Conservation (phyloP, 2,329 filamentous ascomycete species). For the Cadophora gregata region DNA sequence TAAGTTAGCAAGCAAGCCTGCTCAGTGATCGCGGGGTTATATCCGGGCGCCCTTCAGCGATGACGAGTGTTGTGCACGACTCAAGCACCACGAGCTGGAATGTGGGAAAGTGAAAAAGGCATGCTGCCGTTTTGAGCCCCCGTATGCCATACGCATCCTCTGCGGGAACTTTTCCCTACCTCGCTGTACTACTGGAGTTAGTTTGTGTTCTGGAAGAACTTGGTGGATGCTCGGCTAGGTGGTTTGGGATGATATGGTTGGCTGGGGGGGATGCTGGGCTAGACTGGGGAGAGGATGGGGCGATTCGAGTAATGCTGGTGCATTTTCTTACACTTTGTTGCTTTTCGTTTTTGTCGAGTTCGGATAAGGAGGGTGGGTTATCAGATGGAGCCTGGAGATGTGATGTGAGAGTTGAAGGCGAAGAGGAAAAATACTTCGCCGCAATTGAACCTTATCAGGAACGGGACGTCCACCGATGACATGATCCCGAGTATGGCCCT, state of each 20-base stretch:
- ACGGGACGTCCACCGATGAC: not conserved
- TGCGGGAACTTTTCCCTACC: not conserved
- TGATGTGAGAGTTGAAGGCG: not conserved
- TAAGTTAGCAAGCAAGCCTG: no score
- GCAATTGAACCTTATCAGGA: not conserved
- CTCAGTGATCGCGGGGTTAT: not conserved
- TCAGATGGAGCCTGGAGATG: not conserved
- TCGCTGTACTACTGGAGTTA: not conserved
- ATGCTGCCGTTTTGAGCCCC: not conserved
- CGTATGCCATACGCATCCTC: not conserved
- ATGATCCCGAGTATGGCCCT: not conserved
- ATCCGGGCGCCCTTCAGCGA: not conserved
- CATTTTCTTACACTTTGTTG: not conserved
- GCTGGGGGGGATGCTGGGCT: not conserved
- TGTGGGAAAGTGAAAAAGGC: not conserved
- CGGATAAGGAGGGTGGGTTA: constrained; percentile 4
- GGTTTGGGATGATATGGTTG: not conserved
- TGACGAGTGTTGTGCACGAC: not conserved
- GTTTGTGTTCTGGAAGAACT: not conserved
- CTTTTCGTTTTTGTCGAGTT: not conserved
- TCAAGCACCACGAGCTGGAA: not conserved
- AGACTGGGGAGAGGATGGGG: not conserved
- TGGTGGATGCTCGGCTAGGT: not conserved
- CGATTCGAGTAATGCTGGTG: not conserved
- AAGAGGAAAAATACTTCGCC: not conserved